A percentile compares a stretch with the other conserved stretches of the same genome.
phyloP scores from a whole-genome alignment of 2,329 filamentous ascomycete species.

The Alternaria triticina region DNA sequence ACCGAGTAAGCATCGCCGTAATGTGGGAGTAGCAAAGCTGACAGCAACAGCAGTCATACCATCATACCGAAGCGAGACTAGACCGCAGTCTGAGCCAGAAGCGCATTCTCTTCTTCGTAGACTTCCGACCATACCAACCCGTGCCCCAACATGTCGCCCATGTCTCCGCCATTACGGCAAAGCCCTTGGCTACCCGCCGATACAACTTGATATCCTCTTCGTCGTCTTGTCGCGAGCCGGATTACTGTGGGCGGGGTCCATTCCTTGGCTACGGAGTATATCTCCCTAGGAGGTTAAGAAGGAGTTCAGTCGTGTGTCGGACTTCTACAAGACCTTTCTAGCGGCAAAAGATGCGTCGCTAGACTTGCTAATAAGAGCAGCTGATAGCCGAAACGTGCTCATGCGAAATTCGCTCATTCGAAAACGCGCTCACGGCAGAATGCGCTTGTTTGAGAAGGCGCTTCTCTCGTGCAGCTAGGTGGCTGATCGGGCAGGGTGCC shows the following conservation, averaged over 20 bases:
- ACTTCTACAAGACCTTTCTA: not conserved
- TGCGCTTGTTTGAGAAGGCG: not conserved
- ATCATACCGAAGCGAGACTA: not conserved
- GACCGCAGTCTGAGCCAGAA: not conserved
- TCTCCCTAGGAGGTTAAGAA: not conserved
- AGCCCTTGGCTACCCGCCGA: not conserved
- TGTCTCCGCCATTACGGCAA: not conserved
- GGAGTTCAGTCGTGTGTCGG: not conserved
- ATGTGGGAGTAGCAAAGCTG: not conserved
- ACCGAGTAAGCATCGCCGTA: not conserved
- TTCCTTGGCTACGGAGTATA: not conserved
- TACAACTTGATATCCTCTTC: not conserved
- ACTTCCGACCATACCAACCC: not conserved
- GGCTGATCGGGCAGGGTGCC: not conserved
- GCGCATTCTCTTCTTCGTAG: not conserved
- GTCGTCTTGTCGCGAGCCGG: not conserved
- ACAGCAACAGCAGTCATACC: not conserved
- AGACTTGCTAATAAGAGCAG: not conserved
- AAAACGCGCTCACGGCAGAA: not conserved
- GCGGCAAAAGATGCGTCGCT: not conserved
- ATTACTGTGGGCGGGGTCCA: not conserved
- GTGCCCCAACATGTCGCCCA: not conserved
- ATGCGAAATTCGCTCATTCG: not conserved
- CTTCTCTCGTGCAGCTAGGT: not conserved
- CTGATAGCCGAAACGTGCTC: not conserved